A percentile compares a stretch with the other conserved stretches of the same genome.
These are phyloP conservation scores for Nevesoporus exiguus DNA, from an alignment of 768 basidiomycete species.

Conservation along the genomic window DNA sequence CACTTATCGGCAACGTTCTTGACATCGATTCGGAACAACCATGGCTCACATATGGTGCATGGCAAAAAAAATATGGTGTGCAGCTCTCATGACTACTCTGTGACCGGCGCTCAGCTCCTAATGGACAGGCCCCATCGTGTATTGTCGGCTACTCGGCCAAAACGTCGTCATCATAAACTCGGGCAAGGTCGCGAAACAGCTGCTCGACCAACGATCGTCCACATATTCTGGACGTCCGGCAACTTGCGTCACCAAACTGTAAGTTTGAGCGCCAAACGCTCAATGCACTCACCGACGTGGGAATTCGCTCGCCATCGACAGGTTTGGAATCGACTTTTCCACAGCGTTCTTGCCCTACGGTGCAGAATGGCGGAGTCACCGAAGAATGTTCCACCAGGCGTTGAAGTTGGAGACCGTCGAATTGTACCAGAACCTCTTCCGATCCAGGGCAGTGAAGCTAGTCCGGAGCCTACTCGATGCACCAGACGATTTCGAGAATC, in stretches of 20 bases:
- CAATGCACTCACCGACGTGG: not conserved
- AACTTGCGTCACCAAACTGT: conserved; percentile 23
- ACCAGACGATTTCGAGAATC: conserved; percentile 24
- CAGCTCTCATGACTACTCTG: not conserved
- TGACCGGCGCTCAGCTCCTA: not conserved
- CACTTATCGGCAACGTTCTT: conserved; percentile 24
- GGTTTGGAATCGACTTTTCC: conserved; percentile 29
- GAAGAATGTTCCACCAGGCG: conserved; percentile 28
- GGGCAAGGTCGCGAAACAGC: conserved; percentile 21
- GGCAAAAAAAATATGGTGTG: conserved; percentile 29
- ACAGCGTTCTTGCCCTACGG: conserved; percentile 30
- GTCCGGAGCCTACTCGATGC: conserved; percentile 19
- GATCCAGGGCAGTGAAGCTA: conserved; percentile 20
- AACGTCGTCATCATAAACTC: conserved; percentile 28
- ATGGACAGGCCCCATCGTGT: conserved; percentile 26
- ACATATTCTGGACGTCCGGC: conserved; percentile 29
- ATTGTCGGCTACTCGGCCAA: conserved; percentile 27
- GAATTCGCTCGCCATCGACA: not conserved
- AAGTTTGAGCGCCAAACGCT: not conserved
- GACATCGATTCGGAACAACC: conserved; percentile 22
- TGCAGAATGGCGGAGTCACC: conserved; percentile 27
- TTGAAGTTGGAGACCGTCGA: conserved; percentile 20
- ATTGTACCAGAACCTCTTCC: conserved; percentile 22
- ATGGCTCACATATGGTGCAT: conserved; percentile 28
- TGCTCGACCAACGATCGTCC: conserved; percentile 31